Base-by-base conservation (phyloP, 441 rosid genomes). In the Erodium trifolium region DNA sequence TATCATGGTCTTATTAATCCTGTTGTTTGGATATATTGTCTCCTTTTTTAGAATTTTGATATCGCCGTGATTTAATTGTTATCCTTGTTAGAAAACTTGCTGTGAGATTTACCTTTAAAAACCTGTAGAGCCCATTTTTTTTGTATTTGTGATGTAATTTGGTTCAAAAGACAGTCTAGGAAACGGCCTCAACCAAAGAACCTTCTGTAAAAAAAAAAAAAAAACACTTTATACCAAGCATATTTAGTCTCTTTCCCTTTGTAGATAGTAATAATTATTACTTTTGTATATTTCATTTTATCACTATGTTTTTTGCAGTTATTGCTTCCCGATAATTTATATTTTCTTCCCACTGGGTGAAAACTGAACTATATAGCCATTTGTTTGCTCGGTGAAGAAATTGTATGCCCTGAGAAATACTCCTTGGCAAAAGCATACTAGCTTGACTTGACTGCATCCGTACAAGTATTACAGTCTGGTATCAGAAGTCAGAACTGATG, bases 21-120 rank as follows among this genome's bases (percentile, higher is more conserved):
- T 89, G 72, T 65, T 84, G 69, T 63, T 87, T 59, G 93, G 88
- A 70, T 86, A 76, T 77, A 69, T 84, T 75, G 72, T 69, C 77
- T 77, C 77, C 68, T 75, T 79, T 69, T 63, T 69, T 67, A 81
- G 81, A 74, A 76, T 63, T 74, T 71, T 78, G 72, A 72, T 76
- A 43, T 53, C 14, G 5, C 19, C 60, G 19, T 53, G 19, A 53
- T 12, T 45, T 12, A 14, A 53, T 53, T 14, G 51, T 45, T 45
- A 45, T 45, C 51, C 51, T 45, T 45, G 51, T 45, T 45, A 45
- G 2, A 9, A 12, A 45, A 45, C 51, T 45, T 45, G 10, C 13
- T 10, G 13, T 45, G 51, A 45, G 51, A 45, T 45, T 8, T 45
- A 12, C 51, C 2, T 45, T 45, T 45, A 45, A 45, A 45, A 9